Conservation (phyloP, 2,329 filamentous ascomycete genomes). For the Rhytidhysteron rufulum region DNA sequence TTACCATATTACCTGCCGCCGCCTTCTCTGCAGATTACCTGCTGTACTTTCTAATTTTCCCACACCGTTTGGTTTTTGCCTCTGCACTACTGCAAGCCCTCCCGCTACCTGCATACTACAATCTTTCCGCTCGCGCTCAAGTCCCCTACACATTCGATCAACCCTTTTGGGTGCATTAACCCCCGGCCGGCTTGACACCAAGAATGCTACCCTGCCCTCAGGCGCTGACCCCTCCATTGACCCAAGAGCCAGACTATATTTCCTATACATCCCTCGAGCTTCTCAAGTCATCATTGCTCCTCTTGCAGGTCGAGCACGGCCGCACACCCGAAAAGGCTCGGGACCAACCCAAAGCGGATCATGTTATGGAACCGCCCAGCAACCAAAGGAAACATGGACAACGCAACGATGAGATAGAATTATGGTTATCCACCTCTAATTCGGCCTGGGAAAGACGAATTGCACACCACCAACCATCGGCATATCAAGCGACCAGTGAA, state of each 20-base stretch:
- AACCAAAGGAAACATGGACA: conserved; percentile 12
- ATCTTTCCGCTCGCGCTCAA: conserved; percentile 14
- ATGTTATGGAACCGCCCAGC: conserved; percentile 19
- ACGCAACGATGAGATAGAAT: conserved; percentile 18
- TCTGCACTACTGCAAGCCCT: neutral
- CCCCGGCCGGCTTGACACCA: conserved; percentile 15
- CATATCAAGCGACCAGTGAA: neutral
- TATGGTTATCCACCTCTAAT: conserved; percentile 29
- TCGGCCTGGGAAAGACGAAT: conserved; percentile 12
- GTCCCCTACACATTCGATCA: conserved; percentile 19
- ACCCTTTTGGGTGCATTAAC: conserved; percentile 18
- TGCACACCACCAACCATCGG: conserved; percentile 8
- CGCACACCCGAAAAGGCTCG: no score
- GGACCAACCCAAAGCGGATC: conserved; percentile 8
- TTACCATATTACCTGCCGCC: conserved; percentile 18
- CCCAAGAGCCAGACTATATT: conserved; percentile 16
- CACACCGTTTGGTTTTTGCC: neutral
- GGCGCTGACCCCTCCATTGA: conserved; percentile 23
- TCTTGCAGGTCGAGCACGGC: conserved; percentile 15
- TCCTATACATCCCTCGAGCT: conserved; percentile 17
- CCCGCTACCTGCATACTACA: conserved; percentile 7
- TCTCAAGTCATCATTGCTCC: conserved; percentile 15
- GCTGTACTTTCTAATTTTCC: conserved; percentile 3
- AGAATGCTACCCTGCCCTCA: conserved; percentile 28
- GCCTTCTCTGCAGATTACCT: conserved; percentile 10